phyloP scores from a whole-genome alignment of 1,284 basidiomycete genomes.

The Mycena citricolor region DNA sequence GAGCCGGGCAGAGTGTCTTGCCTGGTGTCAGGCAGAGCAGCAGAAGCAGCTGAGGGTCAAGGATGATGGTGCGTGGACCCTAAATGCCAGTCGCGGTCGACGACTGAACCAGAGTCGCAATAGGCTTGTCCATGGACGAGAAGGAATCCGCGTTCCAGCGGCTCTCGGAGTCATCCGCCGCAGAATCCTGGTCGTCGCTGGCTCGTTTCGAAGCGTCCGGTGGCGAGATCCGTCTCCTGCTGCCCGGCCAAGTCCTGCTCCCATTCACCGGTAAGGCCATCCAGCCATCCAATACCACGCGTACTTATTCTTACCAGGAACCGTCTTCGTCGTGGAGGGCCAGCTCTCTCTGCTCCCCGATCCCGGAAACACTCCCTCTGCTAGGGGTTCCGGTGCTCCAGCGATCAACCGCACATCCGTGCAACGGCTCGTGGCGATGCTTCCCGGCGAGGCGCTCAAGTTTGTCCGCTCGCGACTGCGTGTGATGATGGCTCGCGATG shows the following conservation, averaged over 20 bases:
- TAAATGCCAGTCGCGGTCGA: too few relatives aligned
- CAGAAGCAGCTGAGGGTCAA: background rate
- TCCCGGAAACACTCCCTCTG: background rate
- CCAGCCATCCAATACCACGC: too few relatives aligned
- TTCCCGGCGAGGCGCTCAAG: slow-evolving; percentile 8
- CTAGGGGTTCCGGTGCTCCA: background rate
- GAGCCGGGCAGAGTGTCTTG: slow-evolving; percentile 2
- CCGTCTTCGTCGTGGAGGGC: slow-evolving; percentile 10
- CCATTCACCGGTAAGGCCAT: too few relatives aligned
- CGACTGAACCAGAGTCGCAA: too few relatives aligned
- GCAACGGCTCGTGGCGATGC: slow-evolving; percentile 2
- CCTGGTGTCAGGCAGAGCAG: slow-evolving; percentile 11
- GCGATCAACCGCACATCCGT: slow-evolving; percentile 11
- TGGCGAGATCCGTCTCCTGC: background rate
- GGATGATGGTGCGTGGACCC: slow-evolving; percentile 4
- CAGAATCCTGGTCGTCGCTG: too few relatives aligned
- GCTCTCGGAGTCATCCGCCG: too few relatives aligned
- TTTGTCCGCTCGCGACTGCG: background rate
- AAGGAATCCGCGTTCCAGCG: too few relatives aligned
- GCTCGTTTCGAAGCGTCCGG: slow-evolving; percentile 9
- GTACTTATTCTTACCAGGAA: too few relatives aligned
- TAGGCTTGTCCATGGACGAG: too few relatives aligned
- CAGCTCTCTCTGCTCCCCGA: background rate
- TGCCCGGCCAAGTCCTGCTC: slow-evolving; percentile 10
- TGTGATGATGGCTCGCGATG: background rate